Evolutionary conservation across 2,329 filamentous ascomycete species (phyloP), one percentile per base, ranked within the genome.

Genomic region (Penicillium sp.): DNA sequence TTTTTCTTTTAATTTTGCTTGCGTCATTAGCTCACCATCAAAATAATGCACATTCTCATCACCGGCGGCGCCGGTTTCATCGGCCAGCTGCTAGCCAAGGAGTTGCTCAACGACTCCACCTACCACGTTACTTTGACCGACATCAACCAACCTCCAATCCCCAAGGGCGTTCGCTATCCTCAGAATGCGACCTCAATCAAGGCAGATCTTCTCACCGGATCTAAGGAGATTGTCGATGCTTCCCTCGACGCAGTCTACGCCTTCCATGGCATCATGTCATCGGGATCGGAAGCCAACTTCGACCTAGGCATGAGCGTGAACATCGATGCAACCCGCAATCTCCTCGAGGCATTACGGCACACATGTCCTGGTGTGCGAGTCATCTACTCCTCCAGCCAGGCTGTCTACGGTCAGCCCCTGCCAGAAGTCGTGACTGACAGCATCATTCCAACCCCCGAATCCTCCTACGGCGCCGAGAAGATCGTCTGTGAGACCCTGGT

Each of bases 211-310:
- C 74, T 83, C 12, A 65, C 67, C 1, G 72, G 73, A 3, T 75
- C 77, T 15, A 62, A 65, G 18, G 56, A 62, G 10, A 54, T 77
- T 4, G 68, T 75, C 27, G 58, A 69, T 20, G 69, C 72, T 21
- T 76, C 78, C 1, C 71, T 84, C 3, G 74, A 79, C 52, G 79
- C 80, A 40, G 75, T 81, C 51, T 87, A 84, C 70, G 75, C 85
- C 60, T 82, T 87, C 66, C 84, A 87, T 68, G 84, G 84, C 55
- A 85, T 87, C 74, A 87, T 87, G 84, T 86, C 84, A 0, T 80
- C 80, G 10, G 83, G 83, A 5, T 81, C 83, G 13, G 84, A 87
- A 68, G 80, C 81, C 34, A 78, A 86, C 68, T 83, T 82, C 56
- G 80, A 83, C 44, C 73, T 85, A 1, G 83, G 82, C 2, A 74